Evolutionary conservation across 2,329 filamentous ascomycete genomes (phyloP), one percentile per base, ranked within the genome.

Genomic region (Fusarium sp.): DNA sequence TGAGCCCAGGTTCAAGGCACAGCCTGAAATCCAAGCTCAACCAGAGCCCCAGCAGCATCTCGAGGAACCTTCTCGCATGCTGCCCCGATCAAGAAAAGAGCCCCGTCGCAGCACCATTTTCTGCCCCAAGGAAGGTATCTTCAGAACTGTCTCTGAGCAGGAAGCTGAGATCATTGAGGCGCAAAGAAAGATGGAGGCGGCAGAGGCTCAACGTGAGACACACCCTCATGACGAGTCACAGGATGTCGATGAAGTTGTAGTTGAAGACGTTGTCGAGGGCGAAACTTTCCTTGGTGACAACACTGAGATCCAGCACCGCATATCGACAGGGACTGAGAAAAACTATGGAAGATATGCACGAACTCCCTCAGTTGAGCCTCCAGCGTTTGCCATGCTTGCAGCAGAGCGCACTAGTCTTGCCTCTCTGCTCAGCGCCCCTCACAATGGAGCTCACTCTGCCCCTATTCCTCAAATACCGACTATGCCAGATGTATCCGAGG

Each of bases 291-390:
- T 59, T 14, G 59, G 58, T 13, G 51, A 67, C 21, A 57, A 68
- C 28, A 63, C 32, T 12, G 63, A 69, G 28, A 69, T 73, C 28
- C 76, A 79, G 46, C 78, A 78, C 13, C 76, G 78, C 10, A 25
- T 25, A 53, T 78, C 80, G 18, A 76, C 77, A 53, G 80, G 80
- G 14, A 69, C 77, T 5, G 77, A 79, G 28, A 71, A 72, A 37
- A 76, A 80, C 53, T 77, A 77, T 32, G 76, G 80, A 28, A 80
- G 80, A 68, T 89, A 85, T 75, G 84, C 87, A 14, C 83, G 88
- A 64, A 89, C 88, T 3, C 88, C 88, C 14, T 90, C 88, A 0
- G 84, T 88, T 42, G 88, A 90, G 16, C 88, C 88, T 21, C 88
- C 89, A 3, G 78, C 86, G n/a, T 86, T 86, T 73, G 88, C 88